Conservation (phyloP, 306 rosid genomes). For the Sphenostylis stenocarpa region DNA sequence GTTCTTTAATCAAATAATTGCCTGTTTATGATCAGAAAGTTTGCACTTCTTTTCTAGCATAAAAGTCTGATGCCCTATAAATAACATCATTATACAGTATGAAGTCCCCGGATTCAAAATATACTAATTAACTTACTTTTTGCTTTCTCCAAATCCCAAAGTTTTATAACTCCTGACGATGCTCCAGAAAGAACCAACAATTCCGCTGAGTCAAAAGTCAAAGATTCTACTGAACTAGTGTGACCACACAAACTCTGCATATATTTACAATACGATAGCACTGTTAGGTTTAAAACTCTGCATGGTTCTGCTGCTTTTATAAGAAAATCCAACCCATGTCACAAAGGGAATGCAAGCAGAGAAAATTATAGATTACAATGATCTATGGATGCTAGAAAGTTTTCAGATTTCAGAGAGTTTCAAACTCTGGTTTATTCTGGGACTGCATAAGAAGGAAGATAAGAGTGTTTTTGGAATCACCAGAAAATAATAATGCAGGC, state of each 20-base stretch:
- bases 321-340: not conserved
- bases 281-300: slow-evolving; percentile 19
- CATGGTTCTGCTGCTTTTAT: not conserved
- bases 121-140: slow-evolving; percentile 62
- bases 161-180: slow-evolving; percentile 63
- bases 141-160: slow-evolving; percentile 81
- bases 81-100: not conserved
- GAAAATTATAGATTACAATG: slow-evolving; percentile 1
- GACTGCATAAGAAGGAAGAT: not conserved
- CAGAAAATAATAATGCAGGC: slow-evolving; percentile 25
- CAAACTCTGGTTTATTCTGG: not conserved
- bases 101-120: not conserved
- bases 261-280: slow-evolving; percentile 10
- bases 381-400: slow-evolving; percentile 1
- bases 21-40: not conserved
- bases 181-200: slow-evolving; percentile 78
- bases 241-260: slow-evolving; percentile 70
- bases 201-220: slow-evolving; percentile 72
- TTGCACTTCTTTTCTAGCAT: not conserved
- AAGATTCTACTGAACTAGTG: slow-evolving; percentile 65
- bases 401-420: not conserved
- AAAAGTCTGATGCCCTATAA: not conserved
- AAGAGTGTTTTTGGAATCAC: not conserved
- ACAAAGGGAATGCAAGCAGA: slow-evolving; percentile 5
- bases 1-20: slow-evolving; percentile 19